These are phyloP conservation scores for Neonectria ditissima DNA, from an alignment of 2,329 filamentous ascomycete genomes.

Conservation along the genomic window DNA sequence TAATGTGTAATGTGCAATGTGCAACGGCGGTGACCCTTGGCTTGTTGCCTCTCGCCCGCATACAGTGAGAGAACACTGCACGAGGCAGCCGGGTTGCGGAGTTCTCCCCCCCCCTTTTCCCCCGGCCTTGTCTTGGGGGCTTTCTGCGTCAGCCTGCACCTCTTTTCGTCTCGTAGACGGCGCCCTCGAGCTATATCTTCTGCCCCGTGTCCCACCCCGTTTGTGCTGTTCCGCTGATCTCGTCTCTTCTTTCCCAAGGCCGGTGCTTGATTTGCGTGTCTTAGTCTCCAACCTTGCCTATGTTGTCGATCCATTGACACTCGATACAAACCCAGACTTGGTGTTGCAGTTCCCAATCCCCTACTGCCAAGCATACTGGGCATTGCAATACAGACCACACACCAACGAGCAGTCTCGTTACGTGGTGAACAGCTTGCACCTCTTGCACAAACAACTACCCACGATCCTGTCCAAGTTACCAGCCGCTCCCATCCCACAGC, in stretches of 20 bases:
- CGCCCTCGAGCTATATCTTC: conserved; percentile 18
- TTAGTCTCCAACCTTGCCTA: conserved; percentile 1
- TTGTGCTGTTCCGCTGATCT: conserved; percentile 2
- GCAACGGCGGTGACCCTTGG: conserved; percentile 32
- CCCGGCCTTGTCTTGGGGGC: neutral
- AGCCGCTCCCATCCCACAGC: neutral
- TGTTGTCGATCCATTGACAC: conserved; percentile 15
- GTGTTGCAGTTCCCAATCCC: neutral
- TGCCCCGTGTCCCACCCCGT: conserved; percentile 12
- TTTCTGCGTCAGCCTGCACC: conserved; percentile 6
- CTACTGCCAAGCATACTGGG: neutral
- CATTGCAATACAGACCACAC: conserved; percentile 4
- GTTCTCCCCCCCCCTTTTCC: neutral
- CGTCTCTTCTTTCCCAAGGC: conserved; percentile 11
- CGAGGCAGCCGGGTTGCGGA: conserved; percentile 33
- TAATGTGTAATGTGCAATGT: conserved; percentile 31
- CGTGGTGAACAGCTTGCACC: conserved; percentile 8
- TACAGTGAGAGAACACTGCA: conserved; percentile 34
- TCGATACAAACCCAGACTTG: conserved; percentile 1
- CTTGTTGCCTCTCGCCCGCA: conserved; percentile 41
- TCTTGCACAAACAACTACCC: neutral
- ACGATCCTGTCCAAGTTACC: neutral
- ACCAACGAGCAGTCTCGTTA: conserved; percentile 5
- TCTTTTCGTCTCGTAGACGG: neutral
- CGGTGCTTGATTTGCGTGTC: neutral